Conservation (phyloP, 1,139 yeast genomes). For the Hyphopichia wangnamkhiaoensis region DNA sequence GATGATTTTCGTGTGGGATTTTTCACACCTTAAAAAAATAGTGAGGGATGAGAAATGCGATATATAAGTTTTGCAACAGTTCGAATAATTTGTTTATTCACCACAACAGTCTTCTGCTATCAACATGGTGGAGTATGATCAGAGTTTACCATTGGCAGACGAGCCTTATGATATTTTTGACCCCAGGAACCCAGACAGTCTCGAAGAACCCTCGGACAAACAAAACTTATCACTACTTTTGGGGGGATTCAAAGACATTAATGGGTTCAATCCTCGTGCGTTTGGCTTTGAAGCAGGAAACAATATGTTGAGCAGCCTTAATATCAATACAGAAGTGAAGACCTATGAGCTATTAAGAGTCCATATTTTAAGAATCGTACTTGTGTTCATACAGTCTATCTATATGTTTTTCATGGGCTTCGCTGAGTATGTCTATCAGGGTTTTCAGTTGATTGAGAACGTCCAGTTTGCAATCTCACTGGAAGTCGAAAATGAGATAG, state of each 20-base stretch:
- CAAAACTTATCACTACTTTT: background rate
- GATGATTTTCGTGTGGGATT: background rate
- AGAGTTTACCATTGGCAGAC: background rate
- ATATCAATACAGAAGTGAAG: constrained; percentile 9
- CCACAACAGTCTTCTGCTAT: no score
- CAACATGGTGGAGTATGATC: background rate
- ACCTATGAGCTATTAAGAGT: constrained; percentile 20
- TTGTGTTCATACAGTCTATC: constrained; percentile 10
- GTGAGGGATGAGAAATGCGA: constrained; percentile 4
- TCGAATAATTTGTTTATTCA: background rate
- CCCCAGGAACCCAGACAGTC: background rate
- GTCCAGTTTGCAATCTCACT: no score
- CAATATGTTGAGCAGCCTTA: constrained; percentile 9
- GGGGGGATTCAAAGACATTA: constrained; percentile 5
- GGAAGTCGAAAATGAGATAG: no score
- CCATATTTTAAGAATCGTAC: constrained; percentile 19
- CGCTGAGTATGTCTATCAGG: no score
- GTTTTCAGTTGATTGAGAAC: no score
- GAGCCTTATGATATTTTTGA: background rate
- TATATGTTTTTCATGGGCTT: background rate
- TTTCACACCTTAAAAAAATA: background rate
- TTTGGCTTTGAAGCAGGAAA: constrained; percentile 7
- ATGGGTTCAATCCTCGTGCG: constrained; percentile 5
- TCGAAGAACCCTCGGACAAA: background rate
- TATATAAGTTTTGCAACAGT: constrained; percentile 3